Conservation (phyloP, 345 rosid species). For the Arabis alpina region DNA sequence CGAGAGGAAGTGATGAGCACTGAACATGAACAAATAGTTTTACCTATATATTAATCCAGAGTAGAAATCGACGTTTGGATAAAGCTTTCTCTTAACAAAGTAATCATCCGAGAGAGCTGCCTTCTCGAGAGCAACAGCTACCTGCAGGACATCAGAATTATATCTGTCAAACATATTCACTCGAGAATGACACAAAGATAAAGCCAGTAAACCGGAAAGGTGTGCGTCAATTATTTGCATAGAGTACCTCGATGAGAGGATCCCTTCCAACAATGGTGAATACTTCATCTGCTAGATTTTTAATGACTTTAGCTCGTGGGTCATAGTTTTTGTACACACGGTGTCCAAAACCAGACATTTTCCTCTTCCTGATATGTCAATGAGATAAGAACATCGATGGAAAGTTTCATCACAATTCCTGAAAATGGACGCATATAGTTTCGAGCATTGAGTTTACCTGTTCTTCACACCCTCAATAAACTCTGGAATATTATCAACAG, state of each 20-base stretch:
- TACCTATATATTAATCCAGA: conserved; percentile 95
- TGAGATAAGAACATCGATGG: neutral
- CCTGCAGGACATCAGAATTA: conserved; percentile 50
- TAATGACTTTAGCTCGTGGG: conserved; percentile 95
- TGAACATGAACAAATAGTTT: neutral
- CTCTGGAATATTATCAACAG: conserved; percentile 89
- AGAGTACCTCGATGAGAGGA: conserved; percentile 92
- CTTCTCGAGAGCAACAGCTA: conserved; percentile 93
- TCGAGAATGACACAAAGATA: neutral
- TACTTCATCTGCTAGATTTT: conserved; percentile 91
- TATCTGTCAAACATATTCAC: conserved; percentile 8
- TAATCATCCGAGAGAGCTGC: conserved; percentile 96
- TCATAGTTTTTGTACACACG: conserved; percentile 98
- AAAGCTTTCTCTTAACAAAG: conserved; percentile 85
- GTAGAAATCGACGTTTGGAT: conserved; percentile 99
- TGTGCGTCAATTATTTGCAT: too few relatives aligned
- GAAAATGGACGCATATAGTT: conserved; percentile 6
- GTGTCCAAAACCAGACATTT: conserved; percentile 99
- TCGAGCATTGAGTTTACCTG: conserved; percentile 52
- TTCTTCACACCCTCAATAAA: conserved; percentile 95
- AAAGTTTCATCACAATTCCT: neutral
- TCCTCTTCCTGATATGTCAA: conserved; percentile 65
- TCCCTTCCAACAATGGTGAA: conserved; percentile 94
- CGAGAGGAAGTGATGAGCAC: conserved; percentile 14
- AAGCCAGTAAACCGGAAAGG: neutral